Percentiles rank a stretch among this genome's conserved stretches.
These are phyloP conservation scores for Micractinium conductrix DNA, from an alignment of 139 green algal species.

Conservation along the genomic window DNA sequence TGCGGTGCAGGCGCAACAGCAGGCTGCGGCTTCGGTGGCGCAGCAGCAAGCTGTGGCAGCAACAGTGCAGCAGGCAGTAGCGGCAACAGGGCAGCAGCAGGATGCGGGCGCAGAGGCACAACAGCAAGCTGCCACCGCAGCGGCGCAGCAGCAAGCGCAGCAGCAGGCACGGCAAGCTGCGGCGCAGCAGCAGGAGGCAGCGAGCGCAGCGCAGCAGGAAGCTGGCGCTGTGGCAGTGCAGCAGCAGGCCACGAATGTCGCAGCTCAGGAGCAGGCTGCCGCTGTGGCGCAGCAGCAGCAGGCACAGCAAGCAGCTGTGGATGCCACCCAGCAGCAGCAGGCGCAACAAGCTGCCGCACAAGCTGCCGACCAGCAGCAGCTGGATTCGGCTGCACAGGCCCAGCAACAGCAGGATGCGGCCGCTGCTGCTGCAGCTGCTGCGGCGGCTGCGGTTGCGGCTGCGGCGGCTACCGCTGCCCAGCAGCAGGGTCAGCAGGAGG, in stretches of 20 bases:
- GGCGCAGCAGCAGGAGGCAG: background rate
- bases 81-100: background rate
- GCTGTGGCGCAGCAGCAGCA: background rate
- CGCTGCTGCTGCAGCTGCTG: background rate
- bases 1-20: background rate
- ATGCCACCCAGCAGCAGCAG: too few relatives aligned
- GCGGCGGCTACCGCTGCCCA: too few relatives aligned
- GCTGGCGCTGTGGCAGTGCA: background rate
- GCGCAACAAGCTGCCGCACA: background rate
- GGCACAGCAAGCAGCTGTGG: background rate
- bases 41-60: background rate
- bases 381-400: too few relatives aligned
- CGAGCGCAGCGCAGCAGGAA: background rate
- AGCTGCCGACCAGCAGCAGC: background rate
- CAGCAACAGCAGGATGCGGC: background rate
- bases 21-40: background rate
- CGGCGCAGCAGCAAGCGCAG: background rate
- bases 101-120: background rate
- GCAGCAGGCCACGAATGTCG: background rate
- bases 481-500: background rate
- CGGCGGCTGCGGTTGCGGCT: too few relatives aligned
- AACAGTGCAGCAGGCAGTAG: background rate
- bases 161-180: background rate
- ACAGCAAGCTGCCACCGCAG: background rate
- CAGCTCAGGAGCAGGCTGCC: background rate